Evolutionary conservation across 495 filamentous ascomycete species (phyloP).

Genomic region (Recurvomyces mirabilis): DNA sequence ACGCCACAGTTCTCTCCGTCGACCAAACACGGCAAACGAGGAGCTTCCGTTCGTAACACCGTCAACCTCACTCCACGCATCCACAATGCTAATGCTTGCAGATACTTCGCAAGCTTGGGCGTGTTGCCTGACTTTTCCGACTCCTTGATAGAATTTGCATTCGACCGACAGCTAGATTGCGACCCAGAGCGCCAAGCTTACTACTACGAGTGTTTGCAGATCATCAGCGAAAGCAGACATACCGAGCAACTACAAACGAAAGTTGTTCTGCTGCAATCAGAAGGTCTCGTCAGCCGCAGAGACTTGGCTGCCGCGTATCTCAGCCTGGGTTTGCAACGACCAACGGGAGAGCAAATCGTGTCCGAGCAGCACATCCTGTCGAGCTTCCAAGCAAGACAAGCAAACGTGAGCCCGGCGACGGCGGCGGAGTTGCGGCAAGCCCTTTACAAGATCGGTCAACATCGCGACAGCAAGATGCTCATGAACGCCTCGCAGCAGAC

Average conservation of each 20-base stretch:
- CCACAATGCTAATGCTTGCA: constrained; percentile 20
- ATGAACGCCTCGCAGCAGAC: constrained; percentile 45
- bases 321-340: constrained; percentile 39
- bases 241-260: constrained; percentile 34
- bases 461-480: constrained; percentile 41
- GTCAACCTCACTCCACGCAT: constrained; percentile 9
- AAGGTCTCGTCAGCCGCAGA: constrained; percentile 31
- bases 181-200: constrained; percentile 33
- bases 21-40: constrained; percentile 6
- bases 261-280: constrained; percentile 32
- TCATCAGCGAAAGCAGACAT: constrained; percentile 30
- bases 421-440: constrained; percentile 41
- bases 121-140: constrained; percentile 39
- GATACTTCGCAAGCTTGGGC: constrained; percentile 39
- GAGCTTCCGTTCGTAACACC: constrained; percentile 9
- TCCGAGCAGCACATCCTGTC: constrained; percentile 47
- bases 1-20: constrained; percentile 5
- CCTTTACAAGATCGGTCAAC: constrained; percentile 46
- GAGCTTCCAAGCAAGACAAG: constrained; percentile 43
- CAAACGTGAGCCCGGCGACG: constrained; percentile 32
- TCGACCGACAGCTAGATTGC: constrained; percentile 30
- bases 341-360: constrained; percentile 28
- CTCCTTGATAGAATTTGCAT: constrained; percentile 40
- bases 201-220: constrained; percentile 41
- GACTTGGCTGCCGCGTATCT: constrained; percentile 40